Conservation (phyloP, 441 rosid species). For the Gossypium gossypioides region DNA sequence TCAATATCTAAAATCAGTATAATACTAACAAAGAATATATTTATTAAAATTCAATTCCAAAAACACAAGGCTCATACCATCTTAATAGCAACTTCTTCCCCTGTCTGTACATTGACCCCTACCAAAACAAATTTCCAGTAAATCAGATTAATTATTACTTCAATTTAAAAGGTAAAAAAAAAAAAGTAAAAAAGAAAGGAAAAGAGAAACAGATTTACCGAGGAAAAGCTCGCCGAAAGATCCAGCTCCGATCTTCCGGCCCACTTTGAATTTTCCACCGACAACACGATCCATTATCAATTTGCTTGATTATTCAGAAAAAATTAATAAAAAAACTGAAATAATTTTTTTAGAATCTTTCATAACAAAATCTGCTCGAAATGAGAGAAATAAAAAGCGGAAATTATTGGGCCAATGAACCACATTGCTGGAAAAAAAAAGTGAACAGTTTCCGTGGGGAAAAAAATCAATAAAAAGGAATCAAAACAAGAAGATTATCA, state of each 20-base stretch:
- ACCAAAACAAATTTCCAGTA: neutral
- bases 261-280: conserved; percentile 47
- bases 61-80: conserved; percentile 25
- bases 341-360: neutral
- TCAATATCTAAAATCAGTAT: neutral
- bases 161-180: neutral
- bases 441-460: neutral
- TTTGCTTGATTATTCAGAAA: neutral
- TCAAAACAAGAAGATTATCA: neutral
- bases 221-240: conserved; percentile 55
- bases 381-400: neutral
- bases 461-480: neutral
- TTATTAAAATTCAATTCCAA: neutral
- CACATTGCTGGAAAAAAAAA: neutral
- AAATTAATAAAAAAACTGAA: neutral
- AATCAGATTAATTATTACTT: conserved; percentile 8
- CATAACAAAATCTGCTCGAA: neutral
- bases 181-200: neutral
- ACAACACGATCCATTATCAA: conserved; percentile 41
- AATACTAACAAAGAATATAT: neutral
- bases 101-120: conserved; percentile 43
- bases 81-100: conserved; percentile 53
- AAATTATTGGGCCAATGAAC: conserved; percentile 1
- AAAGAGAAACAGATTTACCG: conserved; percentile 19
- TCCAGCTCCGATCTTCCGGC: conserved; percentile 55